Conservation (phyloP, 179 eudicot genomes). For the Camellia oleifera region DNA sequence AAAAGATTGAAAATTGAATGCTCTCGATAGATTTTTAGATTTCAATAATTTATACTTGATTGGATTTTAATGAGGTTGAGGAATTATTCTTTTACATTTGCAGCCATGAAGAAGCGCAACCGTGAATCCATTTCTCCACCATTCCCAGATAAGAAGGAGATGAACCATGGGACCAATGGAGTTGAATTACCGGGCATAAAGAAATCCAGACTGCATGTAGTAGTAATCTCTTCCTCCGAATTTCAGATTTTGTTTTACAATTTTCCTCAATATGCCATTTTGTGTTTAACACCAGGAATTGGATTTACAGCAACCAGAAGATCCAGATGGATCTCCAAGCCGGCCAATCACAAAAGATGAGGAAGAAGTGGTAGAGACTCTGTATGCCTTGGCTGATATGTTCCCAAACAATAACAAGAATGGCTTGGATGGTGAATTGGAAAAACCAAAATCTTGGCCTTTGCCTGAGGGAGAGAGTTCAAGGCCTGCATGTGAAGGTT, state of each 20-base stretch:
- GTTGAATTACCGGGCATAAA: conserved; percentile 21
- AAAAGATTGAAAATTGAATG: not conserved
- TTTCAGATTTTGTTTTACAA: not conserved
- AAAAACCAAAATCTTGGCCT: conserved; percentile 7
- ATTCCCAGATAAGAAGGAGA: conserved; percentile 27
- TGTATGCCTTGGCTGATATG: conserved; percentile 61
- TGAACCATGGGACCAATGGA: conserved; percentile 26
- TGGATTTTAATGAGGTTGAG: not conserved
- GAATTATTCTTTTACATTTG: conserved; percentile 8
- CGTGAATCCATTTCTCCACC: conserved; percentile 31
- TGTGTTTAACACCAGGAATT: conserved; percentile 3
- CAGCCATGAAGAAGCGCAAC: conserved; percentile 58
- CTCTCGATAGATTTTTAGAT: conserved; percentile 4
- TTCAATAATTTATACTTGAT: not conserved
- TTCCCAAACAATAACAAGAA: conserved; percentile 31
- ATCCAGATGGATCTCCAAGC: conserved; percentile 12
- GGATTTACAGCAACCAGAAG: conserved; percentile 31
- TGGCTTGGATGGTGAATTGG: conserved; percentile 20
- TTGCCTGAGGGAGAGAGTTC: conserved; percentile 14
- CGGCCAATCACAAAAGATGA: conserved; percentile 59
- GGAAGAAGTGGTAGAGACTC: conserved; percentile 78
- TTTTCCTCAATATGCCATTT: not conserved
- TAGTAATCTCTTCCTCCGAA: conserved; percentile 18
- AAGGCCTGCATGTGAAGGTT: conserved; percentile 35
- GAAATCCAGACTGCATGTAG: conserved; percentile 34